Base-by-base conservation (phyloP, 1,284 basidiomycete genomes). In the Cutaneotrichosporon cyanovorans region DNA sequence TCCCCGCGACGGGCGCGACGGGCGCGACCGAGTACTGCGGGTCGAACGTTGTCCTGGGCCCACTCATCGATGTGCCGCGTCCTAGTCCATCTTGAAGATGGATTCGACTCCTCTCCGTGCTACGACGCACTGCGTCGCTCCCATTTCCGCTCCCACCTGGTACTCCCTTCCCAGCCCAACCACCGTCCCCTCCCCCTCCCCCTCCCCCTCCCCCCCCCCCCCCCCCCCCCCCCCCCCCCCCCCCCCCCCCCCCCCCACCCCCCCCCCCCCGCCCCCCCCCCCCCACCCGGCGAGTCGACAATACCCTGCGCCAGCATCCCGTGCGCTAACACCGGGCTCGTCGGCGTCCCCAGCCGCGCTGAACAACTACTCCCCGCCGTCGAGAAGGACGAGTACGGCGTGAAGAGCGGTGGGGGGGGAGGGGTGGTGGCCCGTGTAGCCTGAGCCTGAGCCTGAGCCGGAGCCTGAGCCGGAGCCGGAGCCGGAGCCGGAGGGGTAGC, bases 221-320 rank as follows among this genome's bases (percentile, higher is more conserved):
- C 30, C 30, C 30, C 30, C 30, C 30, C 30, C 30, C 30, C 30
- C 30, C 30, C 30, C 30, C 30, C 30, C 30, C 30, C 30, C 30
- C 30, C 30, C 30, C 30, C 30, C 30, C 30, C 30, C 30, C 30
- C 30, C 30, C 30, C 30, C 30, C 21, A 30, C 3, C 23, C 22
- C 20, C 15, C 32, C 21, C 15, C 19, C 19, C 11, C 40, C 9
- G 30, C 10, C 18, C 9, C 18, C 15, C 23, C 40, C n/a, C n/a
- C 21, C 14, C 16, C 30, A 4, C 8, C 20, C n/a, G 49, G 44
- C 18, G 49, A 50, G 31, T 50, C 48, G 31, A 50, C 48, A 36
- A 42, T 7, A 7, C 25, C 25, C 25, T 28, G 25, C 25, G 25
- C 7, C 8, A 46, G 31, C 42, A 44, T 5, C 32, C 8, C n/a